These are phyloP conservation scores for Tuber melanosporum DNA, from an alignment of 495 filamentous ascomycete species.

Conservation along the genomic window DNA sequence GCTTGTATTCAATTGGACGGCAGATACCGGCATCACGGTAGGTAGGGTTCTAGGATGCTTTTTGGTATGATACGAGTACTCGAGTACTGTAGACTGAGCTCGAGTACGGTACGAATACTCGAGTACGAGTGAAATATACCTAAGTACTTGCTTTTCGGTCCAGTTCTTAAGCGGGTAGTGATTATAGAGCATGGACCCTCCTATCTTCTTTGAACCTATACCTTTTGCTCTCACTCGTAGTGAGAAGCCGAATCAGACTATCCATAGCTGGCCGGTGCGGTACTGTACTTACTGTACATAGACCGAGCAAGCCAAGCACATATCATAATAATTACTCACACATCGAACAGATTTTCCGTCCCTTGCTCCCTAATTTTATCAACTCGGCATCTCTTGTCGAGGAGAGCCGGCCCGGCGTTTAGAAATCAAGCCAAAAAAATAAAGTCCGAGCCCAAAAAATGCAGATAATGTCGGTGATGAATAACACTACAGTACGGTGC, in stretches of 20 bases:
- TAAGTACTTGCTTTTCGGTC: background rate
- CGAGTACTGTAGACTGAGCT: background rate
- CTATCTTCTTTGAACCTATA: background rate
- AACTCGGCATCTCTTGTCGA: background rate
- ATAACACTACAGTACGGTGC: background rate
- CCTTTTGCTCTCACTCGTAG: background rate
- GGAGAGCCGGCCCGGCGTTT: background rate
- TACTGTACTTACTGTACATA: background rate
- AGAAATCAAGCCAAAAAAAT: background rate
- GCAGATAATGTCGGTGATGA: background rate
- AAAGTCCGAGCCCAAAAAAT: background rate
- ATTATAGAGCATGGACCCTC: background rate
- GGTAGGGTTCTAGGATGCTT: constrained; percentile 1
- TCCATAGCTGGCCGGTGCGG: background rate
- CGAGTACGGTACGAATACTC: too few relatives aligned
- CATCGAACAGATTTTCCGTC: background rate
- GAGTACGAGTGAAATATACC: background rate
- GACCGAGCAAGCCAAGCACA: background rate
- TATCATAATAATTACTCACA: background rate
- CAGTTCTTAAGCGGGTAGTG: background rate
- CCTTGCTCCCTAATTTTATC: background rate
- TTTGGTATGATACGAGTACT: background rate
- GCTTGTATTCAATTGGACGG: background rate
- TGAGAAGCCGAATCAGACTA: background rate
- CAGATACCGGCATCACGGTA: background rate